Evolutionary conservation across 352 stramenopile species (phyloP).

Genomic region (Thraustochytrium sp.): DNA sequence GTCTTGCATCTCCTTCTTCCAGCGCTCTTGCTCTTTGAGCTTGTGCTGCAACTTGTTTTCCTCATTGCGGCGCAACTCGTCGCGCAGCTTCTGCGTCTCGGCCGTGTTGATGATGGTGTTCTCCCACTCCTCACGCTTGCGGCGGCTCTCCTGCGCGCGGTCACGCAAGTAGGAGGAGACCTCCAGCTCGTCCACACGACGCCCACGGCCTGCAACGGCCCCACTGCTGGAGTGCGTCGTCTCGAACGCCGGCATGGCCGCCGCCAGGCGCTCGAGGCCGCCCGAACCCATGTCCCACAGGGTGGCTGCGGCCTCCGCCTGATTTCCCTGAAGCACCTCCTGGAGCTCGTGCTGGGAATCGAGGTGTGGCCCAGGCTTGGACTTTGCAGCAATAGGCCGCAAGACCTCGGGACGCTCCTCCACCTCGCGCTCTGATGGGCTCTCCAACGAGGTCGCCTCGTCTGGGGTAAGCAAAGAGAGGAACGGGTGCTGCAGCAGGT

Average conservation of each 20-base stretch:
- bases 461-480: slow-evolving; percentile 48
- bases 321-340: neutral
- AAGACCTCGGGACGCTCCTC: neutral
- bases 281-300: neutral
- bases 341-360: neutral
- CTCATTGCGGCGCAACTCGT: neutral
- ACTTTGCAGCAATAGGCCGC: too few species aligned
- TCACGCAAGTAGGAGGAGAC: slow-evolving; percentile 17
- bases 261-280: neutral
- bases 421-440: neutral
- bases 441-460: neutral
- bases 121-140: slow-evolving; percentile 16
- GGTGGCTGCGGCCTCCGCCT: too few species aligned
- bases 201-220: neutral
- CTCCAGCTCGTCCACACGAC: neutral
- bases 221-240: neutral
- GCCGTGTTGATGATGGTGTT: slow-evolving; percentile 13
- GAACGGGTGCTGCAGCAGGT: slow-evolving; percentile 83
- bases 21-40: slow-evolving; percentile 6
- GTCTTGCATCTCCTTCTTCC: neutral
- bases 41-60: neutral
- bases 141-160: neutral
- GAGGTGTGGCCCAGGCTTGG: neutral
- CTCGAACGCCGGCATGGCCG: neutral
- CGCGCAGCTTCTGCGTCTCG: neutral